phyloP scores from a whole-genome alignment of 306 rosid genomes.

The Leucaena leucocephala region DNA sequence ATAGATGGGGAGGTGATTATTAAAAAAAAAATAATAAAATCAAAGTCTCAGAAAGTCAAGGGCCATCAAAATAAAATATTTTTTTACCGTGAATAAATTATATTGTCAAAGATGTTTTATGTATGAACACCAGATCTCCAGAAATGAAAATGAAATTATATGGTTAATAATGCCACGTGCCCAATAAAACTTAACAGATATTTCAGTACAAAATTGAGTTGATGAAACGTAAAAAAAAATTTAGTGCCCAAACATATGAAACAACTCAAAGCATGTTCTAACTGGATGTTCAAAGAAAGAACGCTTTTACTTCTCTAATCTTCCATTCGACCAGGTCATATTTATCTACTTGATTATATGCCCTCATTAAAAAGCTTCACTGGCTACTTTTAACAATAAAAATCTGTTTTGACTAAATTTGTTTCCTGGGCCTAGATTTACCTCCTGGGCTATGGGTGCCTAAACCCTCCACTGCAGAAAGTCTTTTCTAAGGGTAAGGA shows the following conservation, averaged over 20 bases:
- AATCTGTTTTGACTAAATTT: not conserved
- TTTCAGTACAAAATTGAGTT: constrained; percentile 1
- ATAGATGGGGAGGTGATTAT: constrained; percentile 25
- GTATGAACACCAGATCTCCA: too few relatives aligned
- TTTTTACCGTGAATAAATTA: too few relatives aligned
- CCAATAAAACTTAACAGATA: constrained; percentile 9
- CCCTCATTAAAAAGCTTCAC: not conserved
- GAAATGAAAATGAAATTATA: too few relatives aligned
- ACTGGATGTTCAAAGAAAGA: not conserved
- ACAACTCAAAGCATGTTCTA: constrained; percentile 1
- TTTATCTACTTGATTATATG: not conserved
- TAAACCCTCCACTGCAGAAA: not conserved
- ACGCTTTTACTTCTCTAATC: not conserved
- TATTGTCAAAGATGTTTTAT: too few relatives aligned
- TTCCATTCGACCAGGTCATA: not conserved
- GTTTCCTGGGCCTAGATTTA: constrained; percentile 19
- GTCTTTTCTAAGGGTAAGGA: not conserved
- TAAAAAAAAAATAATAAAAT: not conserved
- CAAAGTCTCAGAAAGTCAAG: too few relatives aligned
- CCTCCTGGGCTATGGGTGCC: not conserved
- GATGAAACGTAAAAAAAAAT: constrained; percentile 7
- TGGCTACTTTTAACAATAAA: constrained; percentile 10
- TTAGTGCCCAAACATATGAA: constrained; percentile 7
- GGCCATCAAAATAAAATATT: too few relatives aligned
- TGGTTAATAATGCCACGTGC: not conserved